These are phyloP conservation scores for Tulasnella sp. DNA, from an alignment of 768 basidiomycete species.

Conservation along the genomic window DNA sequence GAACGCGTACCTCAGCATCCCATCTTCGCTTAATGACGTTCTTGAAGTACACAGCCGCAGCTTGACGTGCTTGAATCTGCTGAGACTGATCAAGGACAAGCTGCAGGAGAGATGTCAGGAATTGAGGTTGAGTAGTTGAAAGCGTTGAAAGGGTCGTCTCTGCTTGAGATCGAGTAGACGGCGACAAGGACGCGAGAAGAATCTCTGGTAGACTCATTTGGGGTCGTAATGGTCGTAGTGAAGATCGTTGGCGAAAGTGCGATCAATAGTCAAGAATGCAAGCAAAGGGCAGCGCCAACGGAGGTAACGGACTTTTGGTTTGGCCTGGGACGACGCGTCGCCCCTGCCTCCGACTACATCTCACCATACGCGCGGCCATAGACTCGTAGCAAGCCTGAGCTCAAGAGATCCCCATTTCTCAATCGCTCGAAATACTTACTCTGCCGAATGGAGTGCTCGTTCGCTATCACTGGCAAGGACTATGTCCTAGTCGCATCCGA, in stretches of 20 bases:
- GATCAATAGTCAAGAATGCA: not conserved
- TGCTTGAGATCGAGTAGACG: slow-evolving; percentile 65
- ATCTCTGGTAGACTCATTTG: slow-evolving; percentile 43
- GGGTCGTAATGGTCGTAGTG: not conserved
- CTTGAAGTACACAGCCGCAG: slow-evolving; percentile 87
- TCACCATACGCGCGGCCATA: not conserved
- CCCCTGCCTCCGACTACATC: not conserved
- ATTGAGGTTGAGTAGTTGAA: slow-evolving; percentile 60
- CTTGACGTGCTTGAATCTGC: slow-evolving; percentile 65
- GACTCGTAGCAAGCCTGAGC: not conserved
- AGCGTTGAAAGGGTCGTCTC: slow-evolving; percentile 65
- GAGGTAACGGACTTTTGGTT: slow-evolving; percentile 8
- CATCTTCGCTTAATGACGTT: slow-evolving; percentile 81
- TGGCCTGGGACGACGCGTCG: slow-evolving; percentile 18
- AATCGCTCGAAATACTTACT: not conserved
- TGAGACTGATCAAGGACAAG: slow-evolving; percentile 62
- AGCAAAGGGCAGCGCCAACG: not conserved
- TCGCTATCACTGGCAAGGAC: slow-evolving; percentile 85
- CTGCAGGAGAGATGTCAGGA: slow-evolving; percentile 66
- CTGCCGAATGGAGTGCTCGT: slow-evolving; percentile 78
- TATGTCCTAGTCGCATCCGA: slow-evolving; percentile 91
- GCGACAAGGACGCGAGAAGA: slow-evolving; percentile 63
- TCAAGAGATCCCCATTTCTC: not conserved
- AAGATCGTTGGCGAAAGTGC: not conserved
- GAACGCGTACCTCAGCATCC: slow-evolving; percentile 29